Conservation (phyloP, 2,329 filamentous ascomycete species). For the Tolypocladium album region DNA sequence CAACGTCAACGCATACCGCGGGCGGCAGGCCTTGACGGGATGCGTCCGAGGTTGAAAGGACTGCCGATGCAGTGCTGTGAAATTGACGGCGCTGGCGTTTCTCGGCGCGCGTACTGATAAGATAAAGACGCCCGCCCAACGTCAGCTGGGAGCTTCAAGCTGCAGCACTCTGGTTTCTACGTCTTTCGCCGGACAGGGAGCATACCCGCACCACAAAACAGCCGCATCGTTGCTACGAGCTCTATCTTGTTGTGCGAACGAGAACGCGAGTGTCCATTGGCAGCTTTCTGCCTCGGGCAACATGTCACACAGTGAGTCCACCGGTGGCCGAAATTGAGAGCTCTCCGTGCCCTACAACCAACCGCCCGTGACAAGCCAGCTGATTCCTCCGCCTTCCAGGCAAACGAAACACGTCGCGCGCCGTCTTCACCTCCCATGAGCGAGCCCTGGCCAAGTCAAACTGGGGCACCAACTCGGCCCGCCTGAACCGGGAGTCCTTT, state of each 20-base stretch:
- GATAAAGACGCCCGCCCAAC: neutral
- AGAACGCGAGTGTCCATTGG: neutral
- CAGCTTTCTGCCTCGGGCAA: neutral
- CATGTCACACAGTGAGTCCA: conserved; percentile 40
- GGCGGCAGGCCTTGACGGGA: neutral
- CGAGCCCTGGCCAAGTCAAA: conserved; percentile 68
- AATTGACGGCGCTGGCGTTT: neutral
- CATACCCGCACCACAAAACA: neutral
- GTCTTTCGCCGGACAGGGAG: neutral
- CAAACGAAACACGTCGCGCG: conserved; percentile 84
- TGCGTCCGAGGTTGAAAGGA: neutral
- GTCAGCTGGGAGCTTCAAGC: no score
- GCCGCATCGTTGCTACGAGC: neutral
- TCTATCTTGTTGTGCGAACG: neutral
- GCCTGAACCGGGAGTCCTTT: conserved; percentile 81
- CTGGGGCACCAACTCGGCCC: conserved; percentile 76
- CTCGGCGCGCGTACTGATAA: neutral
- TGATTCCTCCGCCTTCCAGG: conserved; percentile 27
- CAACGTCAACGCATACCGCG: neutral
- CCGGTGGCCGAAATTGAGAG: neutral
- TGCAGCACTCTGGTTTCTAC: neutral
- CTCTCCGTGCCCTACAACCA: neutral
- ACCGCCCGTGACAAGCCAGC: neutral
- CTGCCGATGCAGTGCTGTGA: neutral
- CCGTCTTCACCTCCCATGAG: conserved; percentile 91